Base-by-base conservation (phyloP, 352 stramenopile species). In the Pythium graminicola region DNA sequence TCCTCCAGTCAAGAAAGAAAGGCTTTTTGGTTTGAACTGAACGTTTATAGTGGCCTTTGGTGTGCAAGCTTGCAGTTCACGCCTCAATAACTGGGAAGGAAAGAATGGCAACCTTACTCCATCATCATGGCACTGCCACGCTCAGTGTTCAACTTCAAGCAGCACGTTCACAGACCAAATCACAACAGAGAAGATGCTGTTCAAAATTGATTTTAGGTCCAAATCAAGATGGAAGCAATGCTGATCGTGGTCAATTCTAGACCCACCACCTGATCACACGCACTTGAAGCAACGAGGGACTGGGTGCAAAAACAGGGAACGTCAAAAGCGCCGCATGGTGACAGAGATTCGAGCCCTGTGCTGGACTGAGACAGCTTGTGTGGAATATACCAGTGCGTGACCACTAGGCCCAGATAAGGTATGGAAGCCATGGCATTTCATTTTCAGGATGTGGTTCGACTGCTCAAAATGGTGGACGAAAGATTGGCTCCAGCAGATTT, bases 71-170 rank as follows among this genome's bases (percentile, higher is more conserved):
- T n/a, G n/a, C n/a, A n/a, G n/a, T n/a, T n/a, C n/a, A n/a, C n/a
- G n/a, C n/a, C n/a, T n/a, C n/a, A n/a, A n/a, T n/a, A n/a, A n/a
- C 32, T 39, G 32, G 32, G 20, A 19, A 23, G 39, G 22, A 23
- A 6, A 51, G 14, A 7, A 39, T 19, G 14, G 20, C 9, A 11
- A 54, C 33, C 47, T n/a, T n/a, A n/a, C n/a, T n/a, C n/a, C n/a
- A n/a, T n/a, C n/a, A n/a, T n/a, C n/a, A n/a, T n/a, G n/a, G n/a
- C n/a, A n/a, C n/a, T n/a, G n/a, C n/a, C n/a, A n/a, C n/a, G n/a
- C n/a, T n/a, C n/a, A n/a, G n/a, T n/a, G n/a, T 54, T 54, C 49
- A 56, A 56, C 35, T 56, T 56, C 49, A 56, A 56, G 49, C 38
- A 36, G 11, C 23, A 39, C 49, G 38, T 44, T 17, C n/a, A 27